phyloP scores from a whole-genome alignment of 2,329 filamentous ascomycete genomes.

The Ampelomyces quisqualis region DNA sequence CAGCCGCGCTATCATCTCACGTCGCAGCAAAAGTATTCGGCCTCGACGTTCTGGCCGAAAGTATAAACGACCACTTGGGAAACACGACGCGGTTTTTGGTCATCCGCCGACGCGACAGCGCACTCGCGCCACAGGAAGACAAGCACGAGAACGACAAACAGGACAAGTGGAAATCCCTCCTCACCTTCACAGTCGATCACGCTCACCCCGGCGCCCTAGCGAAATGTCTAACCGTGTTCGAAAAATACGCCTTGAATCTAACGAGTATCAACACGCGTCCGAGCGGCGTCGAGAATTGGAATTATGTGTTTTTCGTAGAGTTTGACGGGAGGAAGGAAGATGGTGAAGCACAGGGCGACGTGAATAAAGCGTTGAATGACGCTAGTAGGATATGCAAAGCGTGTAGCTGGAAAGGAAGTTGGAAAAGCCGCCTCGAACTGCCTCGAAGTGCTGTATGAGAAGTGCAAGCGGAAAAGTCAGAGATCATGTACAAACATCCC shows the following conservation, averaged over 20 bases:
- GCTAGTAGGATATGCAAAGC: constrained; percentile 60
- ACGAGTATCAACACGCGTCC: constrained; percentile 90
- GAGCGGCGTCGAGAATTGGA: constrained; percentile 72
- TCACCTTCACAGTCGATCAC: constrained; percentile 80
- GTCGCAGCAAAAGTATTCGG: constrained; percentile 69
- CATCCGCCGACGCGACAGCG: constrained; percentile 9
- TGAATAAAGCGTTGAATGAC: constrained; percentile 61
- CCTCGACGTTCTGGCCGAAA: constrained; percentile 67
- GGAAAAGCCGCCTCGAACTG: too few relatives aligned
- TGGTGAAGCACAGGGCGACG: constrained; percentile 56
- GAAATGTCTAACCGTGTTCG: constrained; percentile 77
- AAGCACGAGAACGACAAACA: neutral
- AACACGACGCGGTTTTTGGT: constrained; percentile 82
- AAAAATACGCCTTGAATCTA: constrained; percentile 70
- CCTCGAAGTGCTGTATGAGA: too few relatives aligned
- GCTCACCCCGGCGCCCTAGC: constrained; percentile 77
- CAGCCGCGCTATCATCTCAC: constrained; percentile 75
- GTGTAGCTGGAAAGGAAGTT: constrained; percentile 71
- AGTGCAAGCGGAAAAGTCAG: too few relatives aligned
- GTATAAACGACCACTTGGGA: constrained; percentile 71
- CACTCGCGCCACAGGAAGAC: neutral
- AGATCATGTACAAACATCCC: too few relatives aligned
- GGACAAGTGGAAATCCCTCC: constrained; percentile 63
- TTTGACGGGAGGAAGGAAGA: constrained; percentile 69
- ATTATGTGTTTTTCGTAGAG: constrained; percentile 95